Evolutionary conservation across 2,329 filamentous ascomycete species (phyloP), one percentile per base, ranked within the genome.

Genomic region (Exophiala oligosperma): DNA sequence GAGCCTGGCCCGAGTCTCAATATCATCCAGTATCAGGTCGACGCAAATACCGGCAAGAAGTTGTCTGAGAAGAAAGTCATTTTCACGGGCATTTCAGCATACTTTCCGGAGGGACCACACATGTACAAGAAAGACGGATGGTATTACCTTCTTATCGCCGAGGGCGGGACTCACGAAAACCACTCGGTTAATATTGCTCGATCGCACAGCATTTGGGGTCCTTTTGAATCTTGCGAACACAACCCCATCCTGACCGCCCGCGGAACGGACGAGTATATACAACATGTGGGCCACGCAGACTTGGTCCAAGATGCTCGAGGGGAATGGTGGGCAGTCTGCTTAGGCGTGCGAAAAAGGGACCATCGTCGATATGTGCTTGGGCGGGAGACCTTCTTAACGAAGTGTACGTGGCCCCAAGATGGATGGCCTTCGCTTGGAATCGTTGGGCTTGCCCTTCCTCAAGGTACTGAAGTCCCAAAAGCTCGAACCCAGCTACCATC

Each of bases 81-180:
- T 32, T 79, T 79, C 69, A 77, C 77, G 26, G 81, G 80, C 2
- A 78, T 74, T 1, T 76, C 76, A 0, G 75, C 68, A 51, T 53
- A 74, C 61, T 64, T 76, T 67, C 70, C 82, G 0, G 83, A 84
- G 62, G 83, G 82, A 0, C 81, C 83, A 0, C 81, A 84, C 49
- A 76, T 85, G 26, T 81, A 80, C 65, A 75, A 73, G 43, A 78
- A 77, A 32, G 80, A 81, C 23, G 74, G 70, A 0, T 83, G 74
- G 60, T 84, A 82, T 63, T 84, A 84, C 59, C 70, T 84, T 1
- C 70, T 84, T 17, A 78, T 77, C 0, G 80, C 81, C 0, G 81
- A 84, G 69, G 80, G 80, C 38, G 81, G 82, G 2, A 84, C 81
- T 0, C 76, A 76, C 0, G 63, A 76, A 0, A 69, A 74, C 5